These are phyloP conservation scores for Malassezia yamatoensis DNA, from an alignment of 1,284 basidiomycete genomes.

Conservation along the genomic window DNA sequence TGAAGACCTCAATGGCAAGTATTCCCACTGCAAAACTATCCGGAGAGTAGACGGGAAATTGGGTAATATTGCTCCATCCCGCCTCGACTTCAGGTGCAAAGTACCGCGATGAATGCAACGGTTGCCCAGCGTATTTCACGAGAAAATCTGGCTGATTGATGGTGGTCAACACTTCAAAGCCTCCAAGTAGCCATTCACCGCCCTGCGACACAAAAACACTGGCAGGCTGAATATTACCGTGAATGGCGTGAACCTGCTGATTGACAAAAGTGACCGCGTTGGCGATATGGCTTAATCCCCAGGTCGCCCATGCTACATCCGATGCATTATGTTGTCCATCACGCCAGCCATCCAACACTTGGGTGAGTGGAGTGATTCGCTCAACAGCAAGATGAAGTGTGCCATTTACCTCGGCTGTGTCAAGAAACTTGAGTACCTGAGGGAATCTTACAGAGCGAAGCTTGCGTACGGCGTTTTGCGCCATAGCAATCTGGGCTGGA, in stretches of 20 bases:
- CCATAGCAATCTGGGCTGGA: slow-evolving; percentile 54
- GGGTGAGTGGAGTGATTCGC: slow-evolving; percentile 66
- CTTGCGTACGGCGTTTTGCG: slow-evolving; percentile 81
- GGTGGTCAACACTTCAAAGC: slow-evolving; percentile 68
- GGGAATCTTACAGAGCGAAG: slow-evolving; percentile 85
- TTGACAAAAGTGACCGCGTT: slow-evolving; percentile 63
- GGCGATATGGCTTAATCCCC: slow-evolving; percentile 83
- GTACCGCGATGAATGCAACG: slow-evolving; percentile 40
- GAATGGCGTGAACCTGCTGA: slow-evolving; percentile 57
- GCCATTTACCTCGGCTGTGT: slow-evolving; percentile 71
- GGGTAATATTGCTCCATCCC: slow-evolving; percentile 55
- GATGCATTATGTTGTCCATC: slow-evolving; percentile 52
- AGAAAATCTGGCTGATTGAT: slow-evolving; percentile 44
- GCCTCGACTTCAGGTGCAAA: slow-evolving; percentile 78
- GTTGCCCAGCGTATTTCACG: slow-evolving; percentile 26
- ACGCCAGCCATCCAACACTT: slow-evolving; percentile 56
- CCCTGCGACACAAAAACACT: slow-evolving; percentile 71
- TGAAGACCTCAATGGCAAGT: slow-evolving; percentile 36
- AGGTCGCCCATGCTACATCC: slow-evolving; percentile 64
- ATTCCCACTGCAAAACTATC: slow-evolving; percentile 39
- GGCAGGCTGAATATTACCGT: slow-evolving; percentile 69
- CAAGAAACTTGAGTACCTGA: slow-evolving; percentile 83
- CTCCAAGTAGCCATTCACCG: slow-evolving; percentile 91
- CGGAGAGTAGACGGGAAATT: slow-evolving; percentile 21
- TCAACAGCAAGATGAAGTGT: slow-evolving; percentile 89